Evolutionary conservation across 2,329 filamentous ascomycete species (phyloP), one percentile per base, ranked within the genome.

Genomic region (Cladophialophora exuberans): DNA sequence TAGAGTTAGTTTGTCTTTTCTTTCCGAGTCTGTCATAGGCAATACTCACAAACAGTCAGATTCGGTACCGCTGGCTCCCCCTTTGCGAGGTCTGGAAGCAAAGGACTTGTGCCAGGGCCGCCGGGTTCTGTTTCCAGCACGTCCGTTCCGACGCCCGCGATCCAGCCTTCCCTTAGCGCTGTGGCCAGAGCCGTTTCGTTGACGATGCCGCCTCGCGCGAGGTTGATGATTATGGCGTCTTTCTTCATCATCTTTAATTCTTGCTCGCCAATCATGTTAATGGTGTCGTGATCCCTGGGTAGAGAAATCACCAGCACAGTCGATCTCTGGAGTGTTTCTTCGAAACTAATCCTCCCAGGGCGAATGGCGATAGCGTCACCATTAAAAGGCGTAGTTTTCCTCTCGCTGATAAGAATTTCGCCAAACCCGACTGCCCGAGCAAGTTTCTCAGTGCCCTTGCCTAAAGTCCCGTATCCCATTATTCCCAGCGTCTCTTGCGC

Each of bases 111-210:
- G 11, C 73, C 69, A 33, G 70, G 73, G 0, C 70, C 73, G 3
- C 70, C 73, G 15, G 79, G 79, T 60, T 82, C 79, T 20, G 69
- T 68, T 36, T 69, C 65, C 49, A 79, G 78, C 6, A 82, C 79
- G 66, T 82, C 79, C 1, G 76, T 76, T 11, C 75, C 79, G 41
- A 77, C 78, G 1, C 79, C 79, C 3, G 74, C 57, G 39, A 81
- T 78, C 56, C 66, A 65, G 13, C 69, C 69, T n/a, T 75, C 66
- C 41, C 70, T 72, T 49, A 81, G 60, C 1, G 78, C 78, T 15
- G 67, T 65, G 13, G 76, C 70, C 10, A 82, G 66, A 3, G 78
- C 78, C 1, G 65, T 65, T 63, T 82, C 79, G 47, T 82, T 74
- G 13, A 81, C 73, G 13, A 80, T 75, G 1, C 78, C 78, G 11